Evolutionary conservation across 1,284 basidiomycete species (phyloP).

Genomic region (Irpex sp.): DNA sequence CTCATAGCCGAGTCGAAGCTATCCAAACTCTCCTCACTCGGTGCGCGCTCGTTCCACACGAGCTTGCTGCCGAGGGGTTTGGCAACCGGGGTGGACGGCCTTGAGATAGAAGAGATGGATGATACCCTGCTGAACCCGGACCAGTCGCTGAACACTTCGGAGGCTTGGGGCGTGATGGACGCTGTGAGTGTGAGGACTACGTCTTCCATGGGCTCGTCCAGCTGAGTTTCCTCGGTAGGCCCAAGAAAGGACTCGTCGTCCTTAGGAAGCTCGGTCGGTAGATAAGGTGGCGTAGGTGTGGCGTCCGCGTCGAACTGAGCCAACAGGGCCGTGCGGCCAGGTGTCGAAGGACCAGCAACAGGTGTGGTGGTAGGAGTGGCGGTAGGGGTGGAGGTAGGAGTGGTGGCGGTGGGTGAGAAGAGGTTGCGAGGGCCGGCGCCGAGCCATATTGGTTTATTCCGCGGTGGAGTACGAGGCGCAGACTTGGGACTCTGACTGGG

Average conservation of each 20-base stretch:
- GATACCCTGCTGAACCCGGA: background rate
- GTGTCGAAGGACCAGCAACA: slow-evolving; percentile 24
- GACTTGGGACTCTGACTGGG: background rate
- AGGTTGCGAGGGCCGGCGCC: background rate
- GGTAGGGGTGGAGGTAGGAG: too few species aligned
- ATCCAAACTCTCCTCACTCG: background rate
- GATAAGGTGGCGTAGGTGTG: background rate
- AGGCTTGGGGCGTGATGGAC: background rate
- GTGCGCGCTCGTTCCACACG: background rate
- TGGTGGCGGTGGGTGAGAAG: slow-evolving; percentile 7
- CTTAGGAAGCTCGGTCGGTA: background rate
- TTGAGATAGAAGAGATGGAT: background rate
- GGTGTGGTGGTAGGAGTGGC: background rate
- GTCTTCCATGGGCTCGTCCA: background rate
- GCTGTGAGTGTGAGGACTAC: background rate
- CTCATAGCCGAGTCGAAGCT: background rate
- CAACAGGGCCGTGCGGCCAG: slow-evolving; percentile 48
- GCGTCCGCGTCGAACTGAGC: slow-evolving; percentile 47
- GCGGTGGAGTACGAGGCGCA: background rate
- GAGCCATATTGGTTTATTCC: background rate
- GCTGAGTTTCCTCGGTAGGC: background rate
- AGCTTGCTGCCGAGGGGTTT: background rate
- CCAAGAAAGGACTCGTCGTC: background rate
- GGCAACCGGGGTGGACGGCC: background rate
- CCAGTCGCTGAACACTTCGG: background rate